Conservation (phyloP, 768 basidiomycete species). For the Boletus speciosus region DNA sequence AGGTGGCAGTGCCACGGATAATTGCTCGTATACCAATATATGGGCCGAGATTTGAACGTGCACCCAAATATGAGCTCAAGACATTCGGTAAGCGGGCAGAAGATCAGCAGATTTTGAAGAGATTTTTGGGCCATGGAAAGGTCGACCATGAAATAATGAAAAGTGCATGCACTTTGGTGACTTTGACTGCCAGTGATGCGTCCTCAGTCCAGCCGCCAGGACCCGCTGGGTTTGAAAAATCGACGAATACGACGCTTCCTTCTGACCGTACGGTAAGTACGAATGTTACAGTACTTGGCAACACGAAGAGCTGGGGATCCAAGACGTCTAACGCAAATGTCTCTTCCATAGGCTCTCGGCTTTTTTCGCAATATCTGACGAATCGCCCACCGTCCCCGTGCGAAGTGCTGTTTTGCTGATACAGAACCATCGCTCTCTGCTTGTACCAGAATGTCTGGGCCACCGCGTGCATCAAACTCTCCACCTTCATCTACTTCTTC, state of each 20-base stretch:
- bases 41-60: too few relatives aligned
- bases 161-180: neutral
- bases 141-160: neutral
- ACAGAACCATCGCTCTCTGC: neutral
- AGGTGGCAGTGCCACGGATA: neutral
- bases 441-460: conserved; percentile 15
- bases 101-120: neutral
- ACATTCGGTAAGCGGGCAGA: neutral
- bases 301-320: neutral
- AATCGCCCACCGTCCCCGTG: neutral
- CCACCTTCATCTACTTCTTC: neutral
- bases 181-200: too few relatives aligned
- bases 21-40: neutral
- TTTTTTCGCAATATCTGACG: neutral
- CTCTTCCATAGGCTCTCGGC: neutral
- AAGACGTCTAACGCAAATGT: neutral
- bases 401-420: neutral
- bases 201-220: too few relatives aligned
- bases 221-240: neutral
- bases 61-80: too few relatives aligned
- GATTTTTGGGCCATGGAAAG: neutral
- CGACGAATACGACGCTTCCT: neutral
- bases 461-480: conserved; percentile 12
- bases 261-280: neutral
- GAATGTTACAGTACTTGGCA: neutral